Evolutionary conservation across 2,329 filamentous ascomycete species (phyloP).

Genomic region (Pseudogymnoascus sp.): DNA sequence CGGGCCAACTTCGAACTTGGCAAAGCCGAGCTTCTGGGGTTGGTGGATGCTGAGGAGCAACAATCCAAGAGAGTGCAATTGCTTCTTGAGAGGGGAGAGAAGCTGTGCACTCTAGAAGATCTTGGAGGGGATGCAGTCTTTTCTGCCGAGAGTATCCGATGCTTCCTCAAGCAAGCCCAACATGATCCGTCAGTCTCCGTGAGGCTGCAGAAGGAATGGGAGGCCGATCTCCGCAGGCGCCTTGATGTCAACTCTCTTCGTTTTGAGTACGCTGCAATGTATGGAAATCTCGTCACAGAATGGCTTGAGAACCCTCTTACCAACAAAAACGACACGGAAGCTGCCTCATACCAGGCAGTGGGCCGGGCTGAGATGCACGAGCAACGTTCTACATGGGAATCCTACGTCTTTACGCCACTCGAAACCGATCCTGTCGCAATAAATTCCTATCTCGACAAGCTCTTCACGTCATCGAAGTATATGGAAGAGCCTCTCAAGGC

Average conservation of each 20-base stretch:
- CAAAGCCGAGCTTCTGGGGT: conserved; percentile 35
- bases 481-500: conserved; percentile 33
- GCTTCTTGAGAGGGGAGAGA: conserved; percentile 30
- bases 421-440: conserved; percentile 38
- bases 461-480: conserved; percentile 37
- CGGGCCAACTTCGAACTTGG: conserved; percentile 38
- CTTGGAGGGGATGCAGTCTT: conserved; percentile 18
- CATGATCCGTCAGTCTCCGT: conserved; percentile 44
- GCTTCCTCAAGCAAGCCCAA: conserved; percentile 42
- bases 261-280: conserved; percentile 46
- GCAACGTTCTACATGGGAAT: conserved; percentile 45
- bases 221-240: conserved; percentile 37
- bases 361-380: conserved; percentile 46
- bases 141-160: conserved; percentile 34
- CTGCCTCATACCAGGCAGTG: conserved; percentile 34
- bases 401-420: conserved; percentile 40
- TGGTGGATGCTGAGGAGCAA: conserved; percentile 22
- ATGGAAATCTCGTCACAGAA: conserved; percentile 44
- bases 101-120: conserved; percentile 27
- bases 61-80: conserved; percentile 26
- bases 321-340: conserved; percentile 23
- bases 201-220: conserved; percentile 35
- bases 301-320: conserved; percentile 31
- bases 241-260: conserved; percentile 40
- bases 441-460: conserved; percentile 37